A percentile compares a stretch with the other conserved stretches of the same genome.
Conservation (phyloP, 1,284 basidiomycete species). For the Sporisorium reilianum region DNA sequence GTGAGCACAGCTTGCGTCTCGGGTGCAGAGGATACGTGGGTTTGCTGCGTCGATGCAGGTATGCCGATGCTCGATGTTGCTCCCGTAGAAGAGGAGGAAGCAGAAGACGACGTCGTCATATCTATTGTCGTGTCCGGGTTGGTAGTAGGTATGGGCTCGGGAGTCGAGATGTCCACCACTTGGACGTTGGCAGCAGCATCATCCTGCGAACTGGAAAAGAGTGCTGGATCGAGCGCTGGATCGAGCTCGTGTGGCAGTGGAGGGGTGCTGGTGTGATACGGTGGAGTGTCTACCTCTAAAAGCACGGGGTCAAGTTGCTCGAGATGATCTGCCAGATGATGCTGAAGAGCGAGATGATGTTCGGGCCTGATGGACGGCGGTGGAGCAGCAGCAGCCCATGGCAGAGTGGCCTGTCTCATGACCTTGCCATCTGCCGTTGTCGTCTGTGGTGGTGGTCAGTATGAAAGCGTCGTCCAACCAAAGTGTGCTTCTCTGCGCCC, state of each 20-base stretch:
- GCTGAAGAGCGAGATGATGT: neutral
- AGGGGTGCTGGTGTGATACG: neutral
- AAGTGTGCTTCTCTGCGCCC: slow-evolving; percentile 5
- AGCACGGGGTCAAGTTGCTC: slow-evolving; percentile 16
- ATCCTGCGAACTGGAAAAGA: slow-evolving; percentile 13
- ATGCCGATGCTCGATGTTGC: slow-evolving; percentile 1
- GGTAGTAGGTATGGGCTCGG: slow-evolving; percentile 2
- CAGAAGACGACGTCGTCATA: slow-evolving; percentile 4
- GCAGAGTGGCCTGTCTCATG: slow-evolving; percentile 45
- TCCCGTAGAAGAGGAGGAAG: slow-evolving; percentile 7
- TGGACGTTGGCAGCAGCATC: neutral
- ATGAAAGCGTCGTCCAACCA: neutral
- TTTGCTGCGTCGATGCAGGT: slow-evolving; percentile 16
- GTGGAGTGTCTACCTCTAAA: slow-evolving; percentile 11
- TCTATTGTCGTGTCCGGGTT: neutral
- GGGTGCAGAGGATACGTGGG: neutral
- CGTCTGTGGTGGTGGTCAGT: neutral
- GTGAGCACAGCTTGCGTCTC: neutral
- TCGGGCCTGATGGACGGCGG: slow-evolving; percentile 9
- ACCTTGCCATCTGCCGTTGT: slow-evolving; percentile 19
- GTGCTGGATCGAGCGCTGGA: slow-evolving; percentile 17
- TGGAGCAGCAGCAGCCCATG: slow-evolving; percentile 35
- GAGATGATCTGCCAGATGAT: neutral
- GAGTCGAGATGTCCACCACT: slow-evolving; percentile 7
- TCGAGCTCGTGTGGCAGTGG: neutral